A percentile compares a stretch with the other conserved stretches of the same genome.
Conservation (phyloP, 768 basidiomycete genomes). For the Dioszegia aurantiaca region DNA sequence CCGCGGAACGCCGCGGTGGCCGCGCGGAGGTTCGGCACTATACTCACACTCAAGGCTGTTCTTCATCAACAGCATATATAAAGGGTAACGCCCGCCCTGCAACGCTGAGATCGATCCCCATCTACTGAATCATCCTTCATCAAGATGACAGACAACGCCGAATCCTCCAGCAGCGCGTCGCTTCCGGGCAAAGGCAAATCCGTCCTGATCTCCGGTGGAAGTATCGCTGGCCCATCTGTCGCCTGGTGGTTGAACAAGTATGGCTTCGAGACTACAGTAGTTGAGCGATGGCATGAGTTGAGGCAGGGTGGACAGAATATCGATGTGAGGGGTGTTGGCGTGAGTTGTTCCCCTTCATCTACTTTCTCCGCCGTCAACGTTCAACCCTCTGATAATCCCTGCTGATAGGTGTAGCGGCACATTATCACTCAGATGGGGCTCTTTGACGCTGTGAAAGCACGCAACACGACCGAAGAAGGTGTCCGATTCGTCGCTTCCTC, state of each 20-base stretch:
- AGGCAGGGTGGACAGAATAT: conserved; percentile 8
- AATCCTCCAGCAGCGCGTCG: neutral
- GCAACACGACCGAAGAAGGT: conserved; percentile 7
- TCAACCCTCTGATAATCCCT: too few species aligned
- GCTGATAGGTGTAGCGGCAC: neutral
- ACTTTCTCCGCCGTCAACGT: too few species aligned
- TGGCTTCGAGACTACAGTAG: conserved; percentile 7
- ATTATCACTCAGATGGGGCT: conserved; percentile 11
- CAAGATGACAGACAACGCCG: too few species aligned
- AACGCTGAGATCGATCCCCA: too few species aligned
- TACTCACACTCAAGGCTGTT: too few species aligned
- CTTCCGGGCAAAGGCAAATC: neutral
- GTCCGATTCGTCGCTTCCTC: neutral
- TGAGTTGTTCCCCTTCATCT: conserved; percentile 2
- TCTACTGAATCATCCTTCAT: too few species aligned
- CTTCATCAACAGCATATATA: too few species aligned
- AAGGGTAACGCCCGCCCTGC: too few species aligned
- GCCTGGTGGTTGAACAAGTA: conserved; percentile 12
- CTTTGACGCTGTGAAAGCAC: neutral
- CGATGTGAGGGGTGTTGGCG: conserved; percentile 7
- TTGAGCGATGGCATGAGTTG: conserved; percentile 8
- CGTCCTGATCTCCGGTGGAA: conserved; percentile 10
- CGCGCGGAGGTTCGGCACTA: too few species aligned
- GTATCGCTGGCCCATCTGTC: conserved; percentile 6
- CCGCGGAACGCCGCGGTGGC: too few species aligned